phyloP scores from a whole-genome alignment of 1,139 yeast species.

The Lodderomyces oxycetoniae region DNA sequence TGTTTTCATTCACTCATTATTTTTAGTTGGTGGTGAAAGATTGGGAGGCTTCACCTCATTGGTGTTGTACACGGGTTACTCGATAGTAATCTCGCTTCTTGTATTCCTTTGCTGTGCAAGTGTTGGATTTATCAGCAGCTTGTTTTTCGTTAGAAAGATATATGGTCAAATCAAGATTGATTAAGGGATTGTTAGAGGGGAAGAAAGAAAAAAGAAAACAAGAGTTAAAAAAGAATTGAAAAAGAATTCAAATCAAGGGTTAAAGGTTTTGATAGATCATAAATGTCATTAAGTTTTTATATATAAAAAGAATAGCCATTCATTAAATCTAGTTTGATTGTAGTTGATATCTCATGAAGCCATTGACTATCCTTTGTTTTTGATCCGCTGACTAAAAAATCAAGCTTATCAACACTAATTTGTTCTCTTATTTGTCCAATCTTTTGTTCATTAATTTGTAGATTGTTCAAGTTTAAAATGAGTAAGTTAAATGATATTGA shows the following conservation, averaged over 20 bases:
- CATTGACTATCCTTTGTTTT: conserved; percentile 17
- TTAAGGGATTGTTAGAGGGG: too few relatives aligned
- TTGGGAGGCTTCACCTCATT: conserved; percentile 74
- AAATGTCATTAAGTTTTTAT: conserved; percentile 12
- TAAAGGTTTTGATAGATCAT: not conserved
- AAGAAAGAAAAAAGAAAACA: too few relatives aligned
- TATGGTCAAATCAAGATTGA: conserved; percentile 87
- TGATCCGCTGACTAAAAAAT: conserved; percentile 17
- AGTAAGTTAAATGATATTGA: conserved; percentile 33
- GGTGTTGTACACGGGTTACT: conserved; percentile 82
- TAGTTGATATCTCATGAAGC: conserved; percentile 20
- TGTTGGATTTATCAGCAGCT: conserved; percentile 73
- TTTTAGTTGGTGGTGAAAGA: conserved; percentile 60
- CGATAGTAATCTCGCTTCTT: conserved; percentile 62
- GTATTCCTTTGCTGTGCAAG: conserved; percentile 85
- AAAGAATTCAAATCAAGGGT: not conserved
- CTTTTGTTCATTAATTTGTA: conserved; percentile 23
- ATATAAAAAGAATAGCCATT: conserved; percentile 23
- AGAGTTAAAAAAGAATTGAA: too few relatives aligned
- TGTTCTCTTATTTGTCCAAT: conserved; percentile 22
- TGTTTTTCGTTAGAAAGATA: conserved; percentile 72
- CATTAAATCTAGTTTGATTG: conserved; percentile 14
- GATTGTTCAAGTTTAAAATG: conserved; percentile 22
- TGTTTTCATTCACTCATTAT: conserved; percentile 76
- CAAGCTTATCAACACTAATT: conserved; percentile 25